phyloP scores from a whole-genome alignment of 441 rosid genomes.

The Populus hybrid region DNA sequence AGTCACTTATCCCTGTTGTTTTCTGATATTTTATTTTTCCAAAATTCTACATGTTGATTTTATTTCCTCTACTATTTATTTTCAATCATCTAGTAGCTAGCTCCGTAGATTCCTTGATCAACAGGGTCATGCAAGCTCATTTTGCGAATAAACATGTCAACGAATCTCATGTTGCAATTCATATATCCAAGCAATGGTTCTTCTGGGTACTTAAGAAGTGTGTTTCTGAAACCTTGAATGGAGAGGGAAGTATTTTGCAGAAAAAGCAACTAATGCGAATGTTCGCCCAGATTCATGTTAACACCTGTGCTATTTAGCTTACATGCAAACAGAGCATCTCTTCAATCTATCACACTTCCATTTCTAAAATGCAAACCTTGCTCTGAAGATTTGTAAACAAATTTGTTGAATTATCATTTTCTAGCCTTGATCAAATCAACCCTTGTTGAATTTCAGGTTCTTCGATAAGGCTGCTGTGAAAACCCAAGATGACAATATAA shows the following conservation, averaged over 20 bases:
- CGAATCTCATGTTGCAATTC: not conserved
- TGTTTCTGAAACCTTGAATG: not conserved
- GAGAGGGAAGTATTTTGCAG: not conserved
- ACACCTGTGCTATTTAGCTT: not conserved
- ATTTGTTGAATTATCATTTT: not conserved
- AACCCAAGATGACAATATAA: conserved; percentile 39
- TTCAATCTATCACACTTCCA: not conserved
- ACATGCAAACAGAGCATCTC: not conserved
- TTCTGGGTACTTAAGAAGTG: not conserved
- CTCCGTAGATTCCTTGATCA: not conserved
- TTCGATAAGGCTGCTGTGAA: conserved; percentile 94
- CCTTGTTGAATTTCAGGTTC: conserved; percentile 41
- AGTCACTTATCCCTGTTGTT: no score
- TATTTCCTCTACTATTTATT: not conserved
- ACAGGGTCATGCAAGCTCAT: not conserved
- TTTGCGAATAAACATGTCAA: not conserved
- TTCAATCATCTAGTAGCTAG: not conserved
- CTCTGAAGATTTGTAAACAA: not conserved
- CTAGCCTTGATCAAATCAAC: not conserved
- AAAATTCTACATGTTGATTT: not conserved
- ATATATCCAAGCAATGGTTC: not conserved
- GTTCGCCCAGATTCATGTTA: not conserved
- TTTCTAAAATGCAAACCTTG: not conserved
- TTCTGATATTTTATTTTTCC: no score
- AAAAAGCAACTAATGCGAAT: not conserved